Base-by-base conservation (phyloP, 805 yeast species). In the Yarrowia sp. region DNA sequence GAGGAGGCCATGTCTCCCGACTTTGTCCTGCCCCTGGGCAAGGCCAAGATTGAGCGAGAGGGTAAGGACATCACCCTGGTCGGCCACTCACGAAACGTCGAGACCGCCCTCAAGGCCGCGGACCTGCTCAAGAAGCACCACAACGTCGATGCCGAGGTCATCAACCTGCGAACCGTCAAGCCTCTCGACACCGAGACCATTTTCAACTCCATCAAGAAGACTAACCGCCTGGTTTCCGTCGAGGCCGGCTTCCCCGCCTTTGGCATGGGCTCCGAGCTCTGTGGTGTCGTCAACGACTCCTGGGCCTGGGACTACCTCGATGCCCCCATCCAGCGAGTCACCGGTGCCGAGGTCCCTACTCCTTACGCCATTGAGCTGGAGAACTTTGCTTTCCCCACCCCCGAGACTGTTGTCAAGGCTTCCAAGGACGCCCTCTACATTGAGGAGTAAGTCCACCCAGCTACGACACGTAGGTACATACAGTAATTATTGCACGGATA, bases 331-430 rank as follows among this genome's bases (percentile, higher is more conserved):
- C 96, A 87, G 80, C 90, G 99, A 83, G 93, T 92, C 71, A 94
- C 99, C 64, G 99, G 99, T 77, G 96, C 98, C 74, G 99, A 94
- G 80, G 97, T 92, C 31, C 99, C 99, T 77, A 94, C 99, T 69
- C 99, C 99, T 67, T 94, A 94, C 75, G 97, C 97, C 70, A 84
- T 85, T 77, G 92, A 87, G 79, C 84, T 94, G 74, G 99, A 94
- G 84, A 96, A 88, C 80, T 89, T 94, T 74, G 97, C 98, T 62
- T 94, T 94, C 97, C 99, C 99, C 77, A 97, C 92, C 76, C 82
- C 89, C 62, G 93, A 89, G 72, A 84, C 91, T 67, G 88, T 94
- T 70, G 83, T 88, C 73, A 87, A 91, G 82, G 97, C 78, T 39
- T 75, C 74, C 64, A 75, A 74, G 75, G 68, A 70, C 67, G 76